Base-by-base conservation (phyloP, 257 asterid species). In the Plantago ovata region DNA sequence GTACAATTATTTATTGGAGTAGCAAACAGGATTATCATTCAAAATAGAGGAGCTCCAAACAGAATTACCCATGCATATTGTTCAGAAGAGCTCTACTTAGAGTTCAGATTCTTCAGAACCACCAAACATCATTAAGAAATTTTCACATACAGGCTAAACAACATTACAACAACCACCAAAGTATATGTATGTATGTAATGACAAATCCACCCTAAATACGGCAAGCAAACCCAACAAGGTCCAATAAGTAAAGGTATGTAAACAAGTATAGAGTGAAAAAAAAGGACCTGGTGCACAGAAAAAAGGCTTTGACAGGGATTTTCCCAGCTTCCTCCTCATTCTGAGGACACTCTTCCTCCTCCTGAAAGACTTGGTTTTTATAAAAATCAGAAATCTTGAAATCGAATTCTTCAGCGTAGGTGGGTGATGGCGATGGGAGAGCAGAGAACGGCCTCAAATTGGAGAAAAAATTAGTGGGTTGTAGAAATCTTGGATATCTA, bases 301-400 rank as follows among this genome's bases (percentile, higher is more conserved):
- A 92, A 63, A 75, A 88, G 8, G 98, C 97, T 75, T 77, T 84
- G 46, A 92, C 78, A 21, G 95, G 81, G 55, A 92, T 82, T 75
- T 80, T 92, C 6, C 76, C 89, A 43, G 72, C 64, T n/a, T 76
- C 68, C 20, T 76, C 90, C 39, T 77, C 87, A 12, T 72, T 66
- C n/a, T 77, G 73, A 73, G 61, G 10, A 38, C 65, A 32, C 20
- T 67, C 77, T 53, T 69, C 68, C 16, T 66, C 77, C 58, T 69
- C 68, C 16, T 66, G 74, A 70, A 61, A 56, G 11, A 49, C 36
- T 45, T 58, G 71, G 16, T 54, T 60, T 38, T 67, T 75, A 50
- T 67, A 63, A 51, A 73, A 71, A 33, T 72, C 78, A 61, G 56
- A 69, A 53, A 23, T n/a, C 45, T 51, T 70, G 69, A 58, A 68